A percentile compares a stretch with the other conserved stretches of the same genome.
These are phyloP conservation scores for Wickerhamomyces mucosus DNA, from an alignment of 805 yeast genomes.

Conservation along the genomic window DNA sequence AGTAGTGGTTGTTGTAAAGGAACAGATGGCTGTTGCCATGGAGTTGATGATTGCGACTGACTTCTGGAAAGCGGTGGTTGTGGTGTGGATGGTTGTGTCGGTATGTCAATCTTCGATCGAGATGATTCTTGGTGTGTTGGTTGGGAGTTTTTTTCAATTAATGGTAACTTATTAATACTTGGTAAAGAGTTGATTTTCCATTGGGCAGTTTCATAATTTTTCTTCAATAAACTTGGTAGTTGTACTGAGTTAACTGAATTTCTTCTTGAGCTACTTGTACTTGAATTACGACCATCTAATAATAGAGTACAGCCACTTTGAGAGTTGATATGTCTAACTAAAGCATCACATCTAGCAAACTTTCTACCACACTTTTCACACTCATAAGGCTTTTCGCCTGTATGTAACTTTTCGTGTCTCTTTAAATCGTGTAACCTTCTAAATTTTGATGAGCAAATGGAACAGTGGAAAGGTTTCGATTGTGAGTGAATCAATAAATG, in stretches of 20 bases:
- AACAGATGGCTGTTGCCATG: no score
- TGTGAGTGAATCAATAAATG: constrained; percentile 62
- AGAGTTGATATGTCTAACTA: constrained; percentile 54
- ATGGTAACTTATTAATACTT: neutral
- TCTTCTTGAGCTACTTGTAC: no score
- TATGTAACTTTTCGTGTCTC: constrained; percentile 66
- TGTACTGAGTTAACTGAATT: no score
- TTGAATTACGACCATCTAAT: no score
- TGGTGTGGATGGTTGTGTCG: no score
- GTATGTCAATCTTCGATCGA: no score
- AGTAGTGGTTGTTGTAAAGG: no score
- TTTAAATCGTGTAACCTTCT: constrained; percentile 69
- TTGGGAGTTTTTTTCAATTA: no score
- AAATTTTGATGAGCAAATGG: constrained; percentile 50
- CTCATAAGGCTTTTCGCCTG: constrained; percentile 62
- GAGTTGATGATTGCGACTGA: no score
- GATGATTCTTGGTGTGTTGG: no score
- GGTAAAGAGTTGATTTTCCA: constrained; percentile 8
- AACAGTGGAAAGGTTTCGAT: constrained; percentile 54
- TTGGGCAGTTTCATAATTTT: constrained; percentile 4
- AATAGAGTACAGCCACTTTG: constrained; percentile 21
- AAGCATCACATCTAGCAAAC: constrained; percentile 72
- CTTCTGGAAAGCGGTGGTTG: no score
- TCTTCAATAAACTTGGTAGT: neutral
- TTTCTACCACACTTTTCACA: constrained; percentile 53